These are phyloP conservation scores for Aquilaria yunnanensis DNA, from an alignment of 345 rosid genomes.

Conservation along the genomic window DNA sequence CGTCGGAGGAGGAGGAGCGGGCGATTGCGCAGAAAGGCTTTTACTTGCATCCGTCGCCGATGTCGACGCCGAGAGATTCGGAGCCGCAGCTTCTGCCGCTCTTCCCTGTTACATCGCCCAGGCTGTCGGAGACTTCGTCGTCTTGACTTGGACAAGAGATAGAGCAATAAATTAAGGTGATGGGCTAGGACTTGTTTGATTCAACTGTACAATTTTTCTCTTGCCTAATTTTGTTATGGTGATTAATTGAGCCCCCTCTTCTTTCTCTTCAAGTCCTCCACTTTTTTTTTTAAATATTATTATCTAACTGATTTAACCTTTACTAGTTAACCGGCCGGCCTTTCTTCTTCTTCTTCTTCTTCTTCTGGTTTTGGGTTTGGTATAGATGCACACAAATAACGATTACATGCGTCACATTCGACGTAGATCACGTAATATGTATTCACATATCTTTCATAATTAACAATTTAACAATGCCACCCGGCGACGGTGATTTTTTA, in stretches of 20 bases:
- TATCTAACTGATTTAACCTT: too few relatives aligned
- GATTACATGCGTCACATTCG: too few relatives aligned
- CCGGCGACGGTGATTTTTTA: too few relatives aligned
- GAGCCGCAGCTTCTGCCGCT: constrained; percentile 92
- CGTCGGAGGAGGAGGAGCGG: constrained; percentile 73
- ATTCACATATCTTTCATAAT: too few relatives aligned
- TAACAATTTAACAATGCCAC: too few relatives aligned
- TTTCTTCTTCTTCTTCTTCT: neutral
- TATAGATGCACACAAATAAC: too few relatives aligned
- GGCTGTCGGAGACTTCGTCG: constrained; percentile 45
- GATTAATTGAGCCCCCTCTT: too few relatives aligned
- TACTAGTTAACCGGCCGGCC: too few relatives aligned
- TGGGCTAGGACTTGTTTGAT: constrained; percentile 22
- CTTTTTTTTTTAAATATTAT: too few relatives aligned
- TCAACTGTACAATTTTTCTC: constrained; percentile 44
- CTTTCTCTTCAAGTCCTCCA: too few relatives aligned
- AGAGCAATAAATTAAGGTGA: neutral
- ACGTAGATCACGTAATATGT: too few relatives aligned
- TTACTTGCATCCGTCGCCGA: constrained; percentile 88
- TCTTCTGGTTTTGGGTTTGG: neutral
- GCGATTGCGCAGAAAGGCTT: constrained; percentile 87
- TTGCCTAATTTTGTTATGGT: constrained; percentile 22
- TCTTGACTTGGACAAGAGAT: constrained; percentile 8
- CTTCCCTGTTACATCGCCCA: constrained; percentile 86
- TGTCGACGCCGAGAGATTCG: constrained; percentile 75